These are phyloP conservation scores for Candida anutae DNA, from an alignment of 1,139 yeast species.

Conservation along the genomic window DNA sequence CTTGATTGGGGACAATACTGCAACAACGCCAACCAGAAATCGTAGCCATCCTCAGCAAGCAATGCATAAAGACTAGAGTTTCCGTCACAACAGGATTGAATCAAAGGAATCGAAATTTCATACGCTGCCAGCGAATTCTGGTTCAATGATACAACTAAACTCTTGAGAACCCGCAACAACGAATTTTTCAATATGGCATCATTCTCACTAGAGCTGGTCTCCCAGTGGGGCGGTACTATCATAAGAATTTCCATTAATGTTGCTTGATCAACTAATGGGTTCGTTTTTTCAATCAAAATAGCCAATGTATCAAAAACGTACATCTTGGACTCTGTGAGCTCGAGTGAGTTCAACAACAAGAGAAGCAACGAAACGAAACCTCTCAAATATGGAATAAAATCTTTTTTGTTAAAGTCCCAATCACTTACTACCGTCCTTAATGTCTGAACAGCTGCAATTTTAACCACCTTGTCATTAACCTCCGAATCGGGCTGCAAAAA, in stretches of 20 bases:
- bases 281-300: constrained; percentile 55
- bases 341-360: constrained; percentile 38
- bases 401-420: constrained; percentile 71
- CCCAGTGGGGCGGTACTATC: constrained; percentile 73
- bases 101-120: constrained; percentile 58
- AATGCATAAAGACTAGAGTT: constrained; percentile 52
- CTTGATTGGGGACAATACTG: constrained; percentile 41
- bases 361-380: constrained; percentile 44
- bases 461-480: constrained; percentile 66
- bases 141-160: constrained; percentile 59
- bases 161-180: constrained; percentile 59
- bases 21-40: constrained; percentile 69
- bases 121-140: constrained; percentile 52
- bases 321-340: constrained; percentile 66
- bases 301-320: constrained; percentile 62
- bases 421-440: constrained; percentile 67
- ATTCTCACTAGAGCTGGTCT: constrained; percentile 38
- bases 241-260: constrained; percentile 48
- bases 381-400: constrained; percentile 59
- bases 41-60: constrained; percentile 81
- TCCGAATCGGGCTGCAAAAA: constrained; percentile 36
- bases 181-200: constrained; percentile 70
- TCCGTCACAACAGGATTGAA: constrained; percentile 56
- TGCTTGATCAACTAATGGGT: constrained; percentile 47
- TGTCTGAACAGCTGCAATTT: constrained; percentile 67